phyloP scores from a whole-genome alignment of 1,284 basidiomycete species.

The Pseudozyma flocculosa region DNA sequence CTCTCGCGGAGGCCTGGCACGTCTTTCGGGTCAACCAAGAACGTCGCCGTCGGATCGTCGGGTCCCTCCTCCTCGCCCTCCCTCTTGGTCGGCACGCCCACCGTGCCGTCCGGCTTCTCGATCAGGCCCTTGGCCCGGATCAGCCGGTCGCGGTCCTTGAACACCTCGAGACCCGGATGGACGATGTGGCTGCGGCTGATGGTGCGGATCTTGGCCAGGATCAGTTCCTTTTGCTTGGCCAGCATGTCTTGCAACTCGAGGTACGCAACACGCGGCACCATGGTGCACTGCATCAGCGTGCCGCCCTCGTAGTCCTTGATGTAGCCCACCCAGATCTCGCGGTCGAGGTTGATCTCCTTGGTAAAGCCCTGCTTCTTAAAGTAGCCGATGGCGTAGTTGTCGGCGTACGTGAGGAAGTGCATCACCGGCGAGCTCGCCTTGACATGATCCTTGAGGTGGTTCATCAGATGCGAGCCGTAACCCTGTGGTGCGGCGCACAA shows the following conservation, averaged over 20 bases:
- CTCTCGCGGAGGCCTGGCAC: slow-evolving; percentile 65
- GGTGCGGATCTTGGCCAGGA: slow-evolving; percentile 79
- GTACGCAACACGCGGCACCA: slow-evolving; percentile 89
- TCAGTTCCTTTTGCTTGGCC: slow-evolving; percentile 73
- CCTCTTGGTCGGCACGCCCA: slow-evolving; percentile 30
- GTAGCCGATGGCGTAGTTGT: slow-evolving; percentile 98
- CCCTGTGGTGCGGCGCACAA: slow-evolving; percentile 60
- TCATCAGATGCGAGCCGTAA: slow-evolving; percentile 98
- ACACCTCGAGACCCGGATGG: slow-evolving; percentile 77
- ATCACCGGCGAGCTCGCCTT: slow-evolving; percentile 76
- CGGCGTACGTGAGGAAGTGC: slow-evolving; percentile 96
- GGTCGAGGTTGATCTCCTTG: slow-evolving; percentile 88
- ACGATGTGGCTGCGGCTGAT: slow-evolving; percentile 84
- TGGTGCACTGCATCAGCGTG: slow-evolving; percentile 97
- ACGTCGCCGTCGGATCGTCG: slow-evolving; percentile 32
- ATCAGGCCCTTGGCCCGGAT: slow-evolving; percentile 35
- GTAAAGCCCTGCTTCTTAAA: slow-evolving; percentile 96
- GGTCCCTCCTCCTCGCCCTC: slow-evolving; percentile 18
- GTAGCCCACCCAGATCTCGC: slow-evolving; percentile 94
- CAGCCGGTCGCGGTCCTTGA: slow-evolving; percentile 64
- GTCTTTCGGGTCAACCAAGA: slow-evolving; percentile 43
- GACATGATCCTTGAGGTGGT: slow-evolving; percentile 94
- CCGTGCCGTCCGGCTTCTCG: slow-evolving; percentile 35
- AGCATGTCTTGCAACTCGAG: slow-evolving; percentile 78
- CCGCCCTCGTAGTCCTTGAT: slow-evolving; percentile 99